Percentiles rank a stretch among this genome's conserved stretches.
These are phyloP conservation scores for Cutaneotrichosporon cavernicola DNA, from an alignment of 1,284 basidiomycete species.

Conservation along the genomic window DNA sequence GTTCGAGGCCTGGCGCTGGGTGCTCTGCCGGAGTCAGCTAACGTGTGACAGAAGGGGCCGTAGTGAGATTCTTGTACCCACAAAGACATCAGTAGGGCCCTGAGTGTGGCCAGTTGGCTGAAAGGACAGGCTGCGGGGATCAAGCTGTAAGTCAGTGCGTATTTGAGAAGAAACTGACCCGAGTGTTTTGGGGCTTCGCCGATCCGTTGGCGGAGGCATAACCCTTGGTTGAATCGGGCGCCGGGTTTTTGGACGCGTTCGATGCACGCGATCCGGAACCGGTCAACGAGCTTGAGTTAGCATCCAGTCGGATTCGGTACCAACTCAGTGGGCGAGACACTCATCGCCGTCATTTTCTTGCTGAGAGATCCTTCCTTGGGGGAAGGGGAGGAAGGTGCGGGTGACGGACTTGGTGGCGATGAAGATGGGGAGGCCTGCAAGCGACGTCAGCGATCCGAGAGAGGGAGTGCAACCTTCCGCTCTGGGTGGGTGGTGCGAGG, in stretches of 20 bases:
- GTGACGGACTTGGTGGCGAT: background rate
- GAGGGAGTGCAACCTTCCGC: background rate
- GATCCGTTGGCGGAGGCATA: constrained; percentile 3
- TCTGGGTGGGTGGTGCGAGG: background rate
- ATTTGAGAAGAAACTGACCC: background rate
- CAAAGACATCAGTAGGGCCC: background rate
- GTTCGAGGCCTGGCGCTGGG: background rate
- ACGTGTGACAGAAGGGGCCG: background rate
- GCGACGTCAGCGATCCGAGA: background rate
- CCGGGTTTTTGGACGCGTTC: background rate
- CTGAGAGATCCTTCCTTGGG: background rate
- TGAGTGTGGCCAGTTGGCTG: constrained; percentile 2
- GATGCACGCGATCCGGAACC: background rate
- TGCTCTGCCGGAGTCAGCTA: background rate
- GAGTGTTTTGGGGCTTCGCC: background rate
- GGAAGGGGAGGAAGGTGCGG: background rate
- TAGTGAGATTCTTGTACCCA: background rate
- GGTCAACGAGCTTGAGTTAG: background rate
- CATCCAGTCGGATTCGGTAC: background rate
- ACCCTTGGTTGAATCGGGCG: background rate
- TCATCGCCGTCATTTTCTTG: background rate
- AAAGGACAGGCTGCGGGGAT: constrained; percentile 7
- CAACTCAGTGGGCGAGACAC: background rate
- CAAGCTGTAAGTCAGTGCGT: constrained; percentile 9
- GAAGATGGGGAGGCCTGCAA: background rate